Base-by-base conservation (phyloP, 176 grass and related monocot genomes). In the Olyra latifolia region DNA sequence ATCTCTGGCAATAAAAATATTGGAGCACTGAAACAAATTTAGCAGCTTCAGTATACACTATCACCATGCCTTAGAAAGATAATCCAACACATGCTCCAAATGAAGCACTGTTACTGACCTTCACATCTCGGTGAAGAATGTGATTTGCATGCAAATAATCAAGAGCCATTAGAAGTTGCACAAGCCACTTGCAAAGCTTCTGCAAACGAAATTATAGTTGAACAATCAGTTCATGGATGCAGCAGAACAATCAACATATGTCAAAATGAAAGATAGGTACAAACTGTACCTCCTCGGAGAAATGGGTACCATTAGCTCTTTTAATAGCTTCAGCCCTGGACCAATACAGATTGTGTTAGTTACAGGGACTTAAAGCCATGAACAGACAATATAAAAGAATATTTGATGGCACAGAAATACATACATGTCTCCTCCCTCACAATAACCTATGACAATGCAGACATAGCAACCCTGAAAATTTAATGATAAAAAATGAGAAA, bases 341-440 rank as follows among this genome's bases (percentile, higher is more conserved):
- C 7, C 62, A 46, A 54, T 32, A 79, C 64, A 71, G 58, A 66
- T 46, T 10, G 17, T 75, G 53, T 74, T 66, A 81, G 68, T 70
- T 67, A 49, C 19, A 77, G 20, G 66, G 42, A 65, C 48, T 78
- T 55, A 72, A 73, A 44, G 35, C 63, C 22, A 3, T 54, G 43
- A 71, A 66, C 19, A 73, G 83, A 77, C 22, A 41, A 47, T 42
- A 62, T 27, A 29, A 57, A 71, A 84, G 16, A 4, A 29, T 69
- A 55, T 60, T 78, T 62, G 55, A 69, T 35, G 41, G 55, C 46
- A 80, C 38, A 79, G 42, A 62, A 27, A 74, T 79, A 92, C 92
- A 50, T 99, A 99, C 96, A 99, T 99, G 80, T 99, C 96, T 83
- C 96, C 96, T 77, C 92, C 96, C 71, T 95, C 88, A 89, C 96